Evolutionary conservation across 2,329 filamentous ascomycete species (phyloP).

Genomic region (Cladorrhinum sp.): DNA sequence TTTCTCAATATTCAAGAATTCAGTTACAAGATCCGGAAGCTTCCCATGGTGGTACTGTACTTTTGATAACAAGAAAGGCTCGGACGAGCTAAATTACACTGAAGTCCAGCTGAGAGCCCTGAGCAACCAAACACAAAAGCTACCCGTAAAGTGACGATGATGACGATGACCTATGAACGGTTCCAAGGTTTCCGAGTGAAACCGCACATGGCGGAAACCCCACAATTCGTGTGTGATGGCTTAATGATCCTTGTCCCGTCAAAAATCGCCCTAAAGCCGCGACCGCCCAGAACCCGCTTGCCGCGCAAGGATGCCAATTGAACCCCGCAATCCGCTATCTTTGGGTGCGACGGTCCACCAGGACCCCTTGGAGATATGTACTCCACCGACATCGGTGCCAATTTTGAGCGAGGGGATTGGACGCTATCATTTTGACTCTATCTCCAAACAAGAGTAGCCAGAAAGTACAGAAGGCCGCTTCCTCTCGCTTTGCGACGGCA

Average conservation of each 20-base stretch:
- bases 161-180: background rate
- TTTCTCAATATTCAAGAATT: background rate
- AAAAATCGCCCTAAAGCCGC: background rate
- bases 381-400: conserved; percentile 23
- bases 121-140: too few species aligned
- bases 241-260: background rate
- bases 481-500: conserved; percentile 9
- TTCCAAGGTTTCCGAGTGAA: conserved; percentile 1
- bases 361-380: conserved; percentile 5
- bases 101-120: too few species aligned
- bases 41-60: background rate
- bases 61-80: background rate
- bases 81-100: too few species aligned
- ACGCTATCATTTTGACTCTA: background rate
- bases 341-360: conserved; percentile 2
- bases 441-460: background rate
- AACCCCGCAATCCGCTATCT: conserved; percentile 19
- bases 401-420: conserved; percentile 12
- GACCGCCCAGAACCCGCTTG: too few species aligned
- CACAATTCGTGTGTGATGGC: background rate
- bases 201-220: background rate
- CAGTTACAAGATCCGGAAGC: background rate
- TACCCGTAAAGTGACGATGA: too few species aligned
- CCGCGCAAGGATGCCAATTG: too few species aligned
- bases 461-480: conserved; percentile 17